A percentile compares a stretch with the other conserved stretches of the same genome.
Conservation (phyloP, 2,329 filamentous ascomycete genomes). For the Aspergillus fumigatus region DNA sequence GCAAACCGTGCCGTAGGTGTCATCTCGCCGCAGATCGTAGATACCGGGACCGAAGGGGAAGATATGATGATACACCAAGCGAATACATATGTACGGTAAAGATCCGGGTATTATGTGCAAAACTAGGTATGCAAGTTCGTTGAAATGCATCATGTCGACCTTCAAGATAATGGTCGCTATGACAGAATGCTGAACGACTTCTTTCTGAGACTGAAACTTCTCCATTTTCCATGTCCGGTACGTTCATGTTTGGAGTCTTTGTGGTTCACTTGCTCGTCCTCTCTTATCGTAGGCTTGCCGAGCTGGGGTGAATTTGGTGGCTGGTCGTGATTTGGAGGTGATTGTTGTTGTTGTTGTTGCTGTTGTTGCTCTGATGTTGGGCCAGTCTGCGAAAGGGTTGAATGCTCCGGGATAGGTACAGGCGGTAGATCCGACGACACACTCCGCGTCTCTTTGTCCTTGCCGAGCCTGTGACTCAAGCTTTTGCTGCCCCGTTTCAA, state of each 20-base stretch:
- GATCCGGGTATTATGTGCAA: conserved; percentile 25
- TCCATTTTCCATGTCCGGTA: conserved; percentile 28
- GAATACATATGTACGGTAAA: conserved; percentile 19
- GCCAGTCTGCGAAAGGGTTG: conserved; percentile 5
- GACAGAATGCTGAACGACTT: conserved; percentile 39
- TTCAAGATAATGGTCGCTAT: conserved; percentile 3
- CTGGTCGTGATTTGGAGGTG: conserved; percentile 5
- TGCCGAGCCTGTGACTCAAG: conserved; percentile 64
- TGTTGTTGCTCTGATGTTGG: conserved; percentile 4
- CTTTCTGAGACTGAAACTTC: conserved; percentile 42
- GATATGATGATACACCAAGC: conserved; percentile 28
- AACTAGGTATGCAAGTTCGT: conserved; percentile 25
- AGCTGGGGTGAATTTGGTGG: neutral
- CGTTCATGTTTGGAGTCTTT: conserved; percentile 17
- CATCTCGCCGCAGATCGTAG: conserved; percentile 10
- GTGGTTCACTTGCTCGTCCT: conserved; percentile 17
- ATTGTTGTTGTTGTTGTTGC: conserved; percentile 5
- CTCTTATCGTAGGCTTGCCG: conserved; percentile 11
- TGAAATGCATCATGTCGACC: neutral
- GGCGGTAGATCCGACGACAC: conserved; percentile 24
- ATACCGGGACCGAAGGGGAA: conserved; percentile 13
- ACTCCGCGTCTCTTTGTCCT: conserved; percentile 34
- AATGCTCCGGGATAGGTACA: conserved; percentile 17
- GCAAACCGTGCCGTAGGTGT: neutral
- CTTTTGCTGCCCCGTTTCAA: conserved; percentile 72